Percentiles rank a stretch among this genome's conserved stretches.
These are phyloP conservation scores for Fusarium succisae DNA, from an alignment of 2,329 filamentous ascomycete species.

Conservation along the genomic window DNA sequence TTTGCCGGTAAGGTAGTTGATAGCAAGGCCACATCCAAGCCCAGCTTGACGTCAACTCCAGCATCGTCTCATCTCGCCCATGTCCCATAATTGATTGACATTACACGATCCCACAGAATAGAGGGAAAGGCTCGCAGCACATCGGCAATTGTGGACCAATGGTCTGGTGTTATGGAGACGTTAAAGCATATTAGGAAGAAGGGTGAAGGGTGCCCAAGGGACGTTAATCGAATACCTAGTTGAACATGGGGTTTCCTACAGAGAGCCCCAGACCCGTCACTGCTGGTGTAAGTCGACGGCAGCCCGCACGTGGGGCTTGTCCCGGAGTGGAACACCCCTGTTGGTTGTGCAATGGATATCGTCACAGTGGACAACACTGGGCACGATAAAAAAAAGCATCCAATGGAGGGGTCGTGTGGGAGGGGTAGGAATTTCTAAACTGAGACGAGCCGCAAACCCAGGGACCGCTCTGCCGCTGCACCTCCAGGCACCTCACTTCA, in stretches of 20 bases:
- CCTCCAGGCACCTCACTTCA: slow-evolving; percentile 3
- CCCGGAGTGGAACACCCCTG: slow-evolving; percentile 18
- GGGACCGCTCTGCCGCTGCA: not conserved
- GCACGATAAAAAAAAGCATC: not conserved
- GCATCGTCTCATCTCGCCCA: not conserved
- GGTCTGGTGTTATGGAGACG: not conserved
- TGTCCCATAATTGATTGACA: not conserved
- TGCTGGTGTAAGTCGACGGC: slow-evolving; percentile 6
- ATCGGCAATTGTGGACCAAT: slow-evolving; percentile 14
- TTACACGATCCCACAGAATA: not conserved
- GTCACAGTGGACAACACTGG: slow-evolving; percentile 22
- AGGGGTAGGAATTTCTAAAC: slow-evolving; percentile 15
- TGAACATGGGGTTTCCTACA: not conserved
- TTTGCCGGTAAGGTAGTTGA: not conserved
- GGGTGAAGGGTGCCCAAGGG: not conserved
- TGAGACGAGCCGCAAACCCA: slow-evolving; percentile 10
- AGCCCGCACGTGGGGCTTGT: slow-evolving; percentile 15
- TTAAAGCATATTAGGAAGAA: not conserved
- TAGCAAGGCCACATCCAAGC: not conserved
- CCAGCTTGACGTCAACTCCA: not conserved
- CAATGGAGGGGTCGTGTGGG: slow-evolving; percentile 11
- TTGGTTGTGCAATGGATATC: slow-evolving; percentile 21
- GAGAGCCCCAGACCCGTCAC: not conserved
- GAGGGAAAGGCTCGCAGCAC: not conserved
- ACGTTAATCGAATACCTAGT: not conserved